Evolutionary conservation across 768 basidiomycete species (phyloP), one percentile per base, ranked within the genome.

Genomic region (Amanita rubescens): DNA sequence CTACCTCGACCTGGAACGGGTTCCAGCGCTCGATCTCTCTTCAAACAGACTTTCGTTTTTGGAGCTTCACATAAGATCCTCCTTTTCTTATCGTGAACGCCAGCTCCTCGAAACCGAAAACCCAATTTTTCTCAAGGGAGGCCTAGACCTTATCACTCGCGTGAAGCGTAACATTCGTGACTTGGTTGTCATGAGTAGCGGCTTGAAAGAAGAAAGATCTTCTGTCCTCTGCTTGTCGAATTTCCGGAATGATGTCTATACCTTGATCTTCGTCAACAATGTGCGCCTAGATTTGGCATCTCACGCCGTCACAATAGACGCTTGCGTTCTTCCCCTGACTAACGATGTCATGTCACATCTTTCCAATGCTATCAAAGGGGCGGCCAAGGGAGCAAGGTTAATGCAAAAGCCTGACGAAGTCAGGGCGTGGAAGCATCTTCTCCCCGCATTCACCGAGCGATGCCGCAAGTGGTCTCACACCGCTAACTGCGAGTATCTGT

Each of bases 241-340:
- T 38, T 58, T 60, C 1, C 58, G 51, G n/a, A 43, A 57, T 24
- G 52, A 60, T 2, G 49, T 58, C 41, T 62, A 78, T 51, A 71
- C 75, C 0, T 20, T 81, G 22, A 61, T 84, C 42, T 73, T 82
- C 57, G 58, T 82, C 53, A 68, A 70, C 33, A 61, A 65, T 24
- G 61, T 83, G 39, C 69, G 75, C 4, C 66, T 77, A 30, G 82
- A 84, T 57, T 53, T 77, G 9, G 62, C 68, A 2, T 72, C 75
- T 0, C 74, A 78, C 56, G 79, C 80, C 0, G 46, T 82, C 2
- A 62, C 82, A 17, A 71, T 69, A 19, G 78, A 48, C n/a, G 9
- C 27, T 15, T 45, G 43, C 20, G 15, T 48, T 48, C n/a, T 48
- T n/a, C 46, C 32, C 27, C 46, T 32, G 20, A 45, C 43, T 3